Percentiles rank a stretch among this genome's conserved stretches.
These are phyloP conservation scores for Kandelia obovata DNA, from an alignment of 345 rosid species.

Conservation along the genomic window DNA sequence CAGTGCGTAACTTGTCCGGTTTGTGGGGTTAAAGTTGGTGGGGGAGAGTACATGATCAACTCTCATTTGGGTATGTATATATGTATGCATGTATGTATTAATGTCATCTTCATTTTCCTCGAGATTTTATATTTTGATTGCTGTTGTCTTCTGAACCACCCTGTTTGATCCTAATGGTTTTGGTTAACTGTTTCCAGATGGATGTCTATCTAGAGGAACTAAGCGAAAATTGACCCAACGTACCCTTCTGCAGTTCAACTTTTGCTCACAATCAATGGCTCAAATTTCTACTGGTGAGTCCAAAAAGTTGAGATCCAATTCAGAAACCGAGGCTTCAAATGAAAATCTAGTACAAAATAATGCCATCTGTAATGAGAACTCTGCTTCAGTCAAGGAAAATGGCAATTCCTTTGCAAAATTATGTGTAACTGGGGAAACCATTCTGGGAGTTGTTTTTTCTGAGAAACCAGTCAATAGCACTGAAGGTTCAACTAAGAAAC, in stretches of 20 bases:
- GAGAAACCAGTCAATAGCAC: slow-evolving; percentile 10
- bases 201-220: slow-evolving; percentile 49
- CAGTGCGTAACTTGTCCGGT: slow-evolving; percentile 46
- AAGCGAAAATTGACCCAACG: slow-evolving; percentile 75
- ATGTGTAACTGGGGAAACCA: neutral
- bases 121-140: too few relatives aligned
- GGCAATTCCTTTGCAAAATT: slow-evolving; percentile 1
- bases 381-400: slow-evolving; percentile 18
- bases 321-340: too few relatives aligned
- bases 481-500: too few relatives aligned
- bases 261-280: slow-evolving; percentile 36
- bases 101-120: too few relatives aligned
- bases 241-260: slow-evolving; percentile 65
- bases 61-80: slow-evolving; percentile 52
- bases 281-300: slow-evolving; percentile 18
- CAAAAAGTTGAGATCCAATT: slow-evolving; percentile 6
- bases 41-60: slow-evolving; percentile 44
- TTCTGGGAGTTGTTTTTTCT: neutral
- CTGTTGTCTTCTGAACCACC: neutral
- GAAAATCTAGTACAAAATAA: neutral
- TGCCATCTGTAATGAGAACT: neutral
- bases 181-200: slow-evolving; percentile 27
- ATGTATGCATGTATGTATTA: too few relatives aligned
- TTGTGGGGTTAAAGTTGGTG: slow-evolving; percentile 42
- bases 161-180: neutral